phyloP scores from a whole-genome alignment of 2,329 filamentous ascomycete species.

The Fusarium transvaalense region DNA sequence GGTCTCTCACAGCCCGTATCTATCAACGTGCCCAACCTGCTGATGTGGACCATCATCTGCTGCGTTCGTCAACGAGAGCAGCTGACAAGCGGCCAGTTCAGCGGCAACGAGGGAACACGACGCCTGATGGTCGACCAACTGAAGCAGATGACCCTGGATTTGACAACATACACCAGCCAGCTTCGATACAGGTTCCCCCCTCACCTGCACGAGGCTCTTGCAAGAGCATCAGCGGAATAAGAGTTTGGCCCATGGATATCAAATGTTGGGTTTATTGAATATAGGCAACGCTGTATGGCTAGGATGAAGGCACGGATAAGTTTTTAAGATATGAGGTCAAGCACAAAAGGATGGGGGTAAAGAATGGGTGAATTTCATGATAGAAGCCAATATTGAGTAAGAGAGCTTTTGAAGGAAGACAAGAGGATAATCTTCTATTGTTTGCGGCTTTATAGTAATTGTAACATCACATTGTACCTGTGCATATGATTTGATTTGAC shows the following conservation, averaged over 20 bases:
- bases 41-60: constrained; percentile 93
- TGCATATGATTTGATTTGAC: not conserved
- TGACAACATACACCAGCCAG: constrained; percentile 94
- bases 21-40: constrained; percentile 87
- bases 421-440: constrained; percentile 12
- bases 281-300: constrained; percentile 22
- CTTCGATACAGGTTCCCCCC: constrained; percentile 91
- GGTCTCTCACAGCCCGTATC: constrained; percentile 83
- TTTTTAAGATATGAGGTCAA: constrained; percentile 17
- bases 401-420: constrained; percentile 9
- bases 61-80: constrained; percentile 83
- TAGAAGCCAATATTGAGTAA: constrained; percentile 2
- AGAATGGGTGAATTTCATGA: constrained; percentile 18
- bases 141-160: constrained; percentile 84
- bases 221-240: constrained; percentile 78
- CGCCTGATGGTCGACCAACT: constrained; percentile 76
- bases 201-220: constrained; percentile 88
- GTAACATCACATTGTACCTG: constrained; percentile 26
- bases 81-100: constrained; percentile 78
- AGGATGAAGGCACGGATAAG: not conserved
- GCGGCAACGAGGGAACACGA: constrained; percentile 75
- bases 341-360: constrained; percentile 9
- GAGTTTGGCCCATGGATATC: not conserved
- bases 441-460: constrained; percentile 30
- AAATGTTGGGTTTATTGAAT: constrained; percentile 28